Conservation (phyloP, 2,329 filamentous ascomycete genomes). For the Alternaria panax region DNA sequence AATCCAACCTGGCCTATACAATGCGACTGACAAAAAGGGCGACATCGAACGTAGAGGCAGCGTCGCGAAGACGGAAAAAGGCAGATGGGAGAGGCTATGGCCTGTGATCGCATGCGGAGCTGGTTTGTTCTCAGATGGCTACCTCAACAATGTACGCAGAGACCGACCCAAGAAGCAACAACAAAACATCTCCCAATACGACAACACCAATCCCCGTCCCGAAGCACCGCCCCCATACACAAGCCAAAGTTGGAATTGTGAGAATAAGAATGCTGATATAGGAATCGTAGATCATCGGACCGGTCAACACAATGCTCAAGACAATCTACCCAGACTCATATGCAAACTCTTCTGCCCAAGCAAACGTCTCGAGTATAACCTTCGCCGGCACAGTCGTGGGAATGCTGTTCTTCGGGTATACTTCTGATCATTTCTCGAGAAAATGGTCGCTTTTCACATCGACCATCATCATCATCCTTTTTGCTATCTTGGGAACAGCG, state of each 20-base stretch:
- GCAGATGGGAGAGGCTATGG: conserved; percentile 60
- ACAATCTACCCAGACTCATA: conserved; percentile 75
- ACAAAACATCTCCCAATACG: conserved; percentile 11
- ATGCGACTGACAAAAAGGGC: conserved; percentile 8
- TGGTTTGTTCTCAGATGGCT: conserved; percentile 89
- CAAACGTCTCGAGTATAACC: conserved; percentile 80
- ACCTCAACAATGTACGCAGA: conserved; percentile 77
- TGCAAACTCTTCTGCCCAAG: conserved; percentile 70
- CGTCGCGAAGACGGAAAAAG: conserved; percentile 42
- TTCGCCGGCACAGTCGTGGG: conserved; percentile 88
- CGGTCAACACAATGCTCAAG: conserved; percentile 78
- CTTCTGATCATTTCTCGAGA: conserved; percentile 83
- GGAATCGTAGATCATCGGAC: conserved; percentile 76
- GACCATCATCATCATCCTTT: conserved; percentile 80
- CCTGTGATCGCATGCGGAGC: conserved; percentile 89
- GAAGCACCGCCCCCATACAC: conserved; percentile 4
- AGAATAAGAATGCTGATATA: background rate
- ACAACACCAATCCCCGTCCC: background rate
- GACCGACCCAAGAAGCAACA: conserved; percentile 12
- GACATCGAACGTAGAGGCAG: conserved; percentile 36
- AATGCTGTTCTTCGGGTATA: conserved; percentile 80
- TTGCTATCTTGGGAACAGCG: conserved; percentile 79
- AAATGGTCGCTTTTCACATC: conserved; percentile 82
- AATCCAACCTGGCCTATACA: background rate
- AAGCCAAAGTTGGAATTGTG: background rate